Conservation (phyloP, 495 filamentous ascomycete species). For the Penicillium coprophilum region DNA sequence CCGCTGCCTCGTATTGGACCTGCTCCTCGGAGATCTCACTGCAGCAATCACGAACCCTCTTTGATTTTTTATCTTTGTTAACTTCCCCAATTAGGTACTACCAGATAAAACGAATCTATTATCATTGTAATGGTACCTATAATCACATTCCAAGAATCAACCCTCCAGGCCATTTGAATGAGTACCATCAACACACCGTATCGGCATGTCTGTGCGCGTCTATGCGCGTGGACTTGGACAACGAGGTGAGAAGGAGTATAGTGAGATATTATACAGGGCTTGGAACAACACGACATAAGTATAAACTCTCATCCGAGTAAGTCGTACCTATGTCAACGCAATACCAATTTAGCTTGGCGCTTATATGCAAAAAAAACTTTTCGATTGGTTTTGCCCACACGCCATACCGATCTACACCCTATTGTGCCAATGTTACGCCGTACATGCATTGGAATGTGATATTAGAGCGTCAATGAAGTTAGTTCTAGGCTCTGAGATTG, state of each 20-base stretch:
- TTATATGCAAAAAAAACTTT: background rate
- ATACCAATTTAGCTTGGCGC: too few species aligned
- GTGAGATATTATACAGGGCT: background rate
- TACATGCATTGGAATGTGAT: slow-evolving; percentile 35
- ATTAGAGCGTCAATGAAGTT: slow-evolving; percentile 8
- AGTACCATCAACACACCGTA: slow-evolving; percentile 6
- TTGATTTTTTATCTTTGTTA: background rate
- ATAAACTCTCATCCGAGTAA: background rate
- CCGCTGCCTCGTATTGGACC: background rate
- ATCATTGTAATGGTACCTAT: background rate
- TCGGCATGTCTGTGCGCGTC: slow-evolving; percentile 28
- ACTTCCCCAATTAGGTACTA: background rate
- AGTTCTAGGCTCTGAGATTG: slow-evolving; percentile 10
- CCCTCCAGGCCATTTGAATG: slow-evolving; percentile 11
- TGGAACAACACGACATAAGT: background rate
- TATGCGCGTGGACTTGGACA: slow-evolving; percentile 8
- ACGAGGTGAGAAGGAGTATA: background rate
- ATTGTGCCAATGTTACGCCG: background rate
- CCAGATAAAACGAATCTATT: background rate
- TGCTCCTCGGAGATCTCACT: background rate
- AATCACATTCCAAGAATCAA: slow-evolving; percentile 18
- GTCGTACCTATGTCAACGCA: background rate
- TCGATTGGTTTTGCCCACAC: slow-evolving; percentile 6
- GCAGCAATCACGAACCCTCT: background rate
- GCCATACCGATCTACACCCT: slow-evolving; percentile 2